Conservation (phyloP, 352 stramenopile genomes). For the Phytopythium sindhum region DNA sequence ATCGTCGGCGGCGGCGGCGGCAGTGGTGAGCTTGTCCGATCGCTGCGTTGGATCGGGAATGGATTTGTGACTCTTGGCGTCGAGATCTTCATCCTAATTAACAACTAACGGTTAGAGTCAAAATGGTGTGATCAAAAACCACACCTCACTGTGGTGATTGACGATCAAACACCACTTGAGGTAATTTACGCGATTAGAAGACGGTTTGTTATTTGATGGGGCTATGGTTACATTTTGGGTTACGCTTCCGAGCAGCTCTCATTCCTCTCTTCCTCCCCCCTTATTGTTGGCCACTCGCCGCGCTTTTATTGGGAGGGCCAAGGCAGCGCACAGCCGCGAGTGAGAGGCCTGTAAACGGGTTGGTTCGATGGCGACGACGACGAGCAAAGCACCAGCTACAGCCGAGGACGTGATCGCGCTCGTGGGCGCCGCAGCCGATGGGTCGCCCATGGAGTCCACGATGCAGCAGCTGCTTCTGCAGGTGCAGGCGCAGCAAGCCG, state of each 20-base stretch:
- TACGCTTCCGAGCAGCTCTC: no score
- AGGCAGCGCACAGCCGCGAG: no score
- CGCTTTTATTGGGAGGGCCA: constrained; percentile 14
- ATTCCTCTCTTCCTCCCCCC: not conserved
- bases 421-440: constrained; percentile 32
- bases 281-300: not conserved
- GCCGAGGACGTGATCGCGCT: constrained; percentile 60
- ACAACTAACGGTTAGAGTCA: no score
- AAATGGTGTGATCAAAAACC: no score
- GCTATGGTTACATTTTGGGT: not conserved
- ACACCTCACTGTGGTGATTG: no score
- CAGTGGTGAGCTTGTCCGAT: not conserved
- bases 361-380: constrained; percentile 12
- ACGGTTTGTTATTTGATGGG: not conserved
- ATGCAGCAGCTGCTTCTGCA: constrained; percentile 65
- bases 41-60: not conserved
- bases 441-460: constrained; percentile 32
- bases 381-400: constrained; percentile 40
- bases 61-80: no score
- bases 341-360: constrained; percentile 6
- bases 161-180: no score
- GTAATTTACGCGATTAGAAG: no score
- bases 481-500: constrained; percentile 39
- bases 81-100: no score
- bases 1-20: not conserved